A percentile compares a stretch with the other conserved stretches of the same genome.
Conservation (phyloP, 257 asterid genomes). For the Solanum virginianum region DNA sequence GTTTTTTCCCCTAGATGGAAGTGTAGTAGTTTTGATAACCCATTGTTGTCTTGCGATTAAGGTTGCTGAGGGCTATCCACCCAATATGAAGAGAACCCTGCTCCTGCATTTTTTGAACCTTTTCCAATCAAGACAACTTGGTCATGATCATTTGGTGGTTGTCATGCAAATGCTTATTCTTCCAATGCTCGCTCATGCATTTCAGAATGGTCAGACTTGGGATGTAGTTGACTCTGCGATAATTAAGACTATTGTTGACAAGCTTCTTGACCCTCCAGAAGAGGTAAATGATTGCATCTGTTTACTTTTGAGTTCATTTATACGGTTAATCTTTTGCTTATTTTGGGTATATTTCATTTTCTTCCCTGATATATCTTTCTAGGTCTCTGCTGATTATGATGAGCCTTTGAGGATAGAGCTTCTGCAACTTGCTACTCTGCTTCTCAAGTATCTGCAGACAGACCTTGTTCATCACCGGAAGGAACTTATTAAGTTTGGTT, state of each 20-base stretch:
- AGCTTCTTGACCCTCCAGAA: constrained; percentile 98
- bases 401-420: constrained; percentile 99
- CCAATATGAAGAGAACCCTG: constrained; percentile 80
- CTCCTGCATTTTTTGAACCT: constrained; percentile 82
- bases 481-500: constrained; percentile 95
- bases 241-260: constrained; percentile 90
- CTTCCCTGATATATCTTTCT: background rate
- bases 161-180: constrained; percentile 99
- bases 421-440: constrained; percentile 96
- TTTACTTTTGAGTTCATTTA: background rate
- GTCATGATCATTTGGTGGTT: constrained; percentile 94
- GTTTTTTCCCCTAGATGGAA: background rate
- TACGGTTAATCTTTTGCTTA: background rate
- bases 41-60: constrained; percentile 12
- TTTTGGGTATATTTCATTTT: background rate
- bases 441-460: constrained; percentile 92
- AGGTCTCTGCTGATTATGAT: constrained; percentile 92
- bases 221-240: constrained; percentile 88
- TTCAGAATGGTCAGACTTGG: constrained; percentile 95
- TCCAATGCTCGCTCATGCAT: constrained; percentile 97
- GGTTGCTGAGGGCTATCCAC: constrained; percentile 98
- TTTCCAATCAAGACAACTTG: constrained; percentile 74
- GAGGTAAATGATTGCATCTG: constrained; percentile 45
- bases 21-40: background rate
- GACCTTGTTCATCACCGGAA: constrained; percentile 96